Conservation (phyloP, 495 filamentous ascomycete species). For the Penicillium desertorum region DNA sequence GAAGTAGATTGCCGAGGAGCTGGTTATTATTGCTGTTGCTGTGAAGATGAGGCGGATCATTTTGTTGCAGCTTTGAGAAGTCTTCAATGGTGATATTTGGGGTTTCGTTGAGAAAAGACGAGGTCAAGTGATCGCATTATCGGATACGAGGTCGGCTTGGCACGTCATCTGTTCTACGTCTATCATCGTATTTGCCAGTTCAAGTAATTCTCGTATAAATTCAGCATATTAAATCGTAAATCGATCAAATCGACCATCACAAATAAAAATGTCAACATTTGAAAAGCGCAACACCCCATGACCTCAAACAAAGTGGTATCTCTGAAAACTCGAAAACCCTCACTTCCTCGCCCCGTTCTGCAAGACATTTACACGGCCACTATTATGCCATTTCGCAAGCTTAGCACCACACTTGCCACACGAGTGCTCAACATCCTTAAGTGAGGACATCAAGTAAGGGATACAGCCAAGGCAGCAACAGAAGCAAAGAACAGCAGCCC, state of each 20-base stretch:
- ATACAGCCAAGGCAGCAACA: slow-evolving; percentile 53
- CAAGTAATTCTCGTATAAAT: not conserved
- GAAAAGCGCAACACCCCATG: not conserved
- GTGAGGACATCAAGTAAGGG: slow-evolving; percentile 49
- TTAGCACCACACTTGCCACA: slow-evolving; percentile 50
- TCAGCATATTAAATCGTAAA: not conserved
- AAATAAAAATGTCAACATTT: not conserved
- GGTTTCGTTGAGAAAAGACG: not conserved
- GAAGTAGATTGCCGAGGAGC: slow-evolving; percentile 24
- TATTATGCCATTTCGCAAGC: slow-evolving; percentile 55
- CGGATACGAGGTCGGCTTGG: slow-evolving; percentile 19
- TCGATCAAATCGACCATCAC: not conserved
- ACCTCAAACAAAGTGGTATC: slow-evolving; percentile 13
- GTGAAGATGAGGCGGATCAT: slow-evolving; percentile 23
- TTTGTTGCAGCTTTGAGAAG: not conserved
- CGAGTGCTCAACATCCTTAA: slow-evolving; percentile 54
- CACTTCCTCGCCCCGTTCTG: slow-evolving; percentile 17
- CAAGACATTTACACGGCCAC: slow-evolving; percentile 47
- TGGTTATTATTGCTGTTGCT: slow-evolving; percentile 23
- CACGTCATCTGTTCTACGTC: not conserved
- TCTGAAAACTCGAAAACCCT: not conserved
- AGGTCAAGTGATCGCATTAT: slow-evolving; percentile 17
- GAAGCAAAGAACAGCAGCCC: slow-evolving; percentile 49
- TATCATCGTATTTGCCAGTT: not conserved
- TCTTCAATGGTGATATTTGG: not conserved